phyloP scores from a whole-genome alignment of 495 filamentous ascomycete genomes.

The Lindgomyces ingoldianus region DNA sequence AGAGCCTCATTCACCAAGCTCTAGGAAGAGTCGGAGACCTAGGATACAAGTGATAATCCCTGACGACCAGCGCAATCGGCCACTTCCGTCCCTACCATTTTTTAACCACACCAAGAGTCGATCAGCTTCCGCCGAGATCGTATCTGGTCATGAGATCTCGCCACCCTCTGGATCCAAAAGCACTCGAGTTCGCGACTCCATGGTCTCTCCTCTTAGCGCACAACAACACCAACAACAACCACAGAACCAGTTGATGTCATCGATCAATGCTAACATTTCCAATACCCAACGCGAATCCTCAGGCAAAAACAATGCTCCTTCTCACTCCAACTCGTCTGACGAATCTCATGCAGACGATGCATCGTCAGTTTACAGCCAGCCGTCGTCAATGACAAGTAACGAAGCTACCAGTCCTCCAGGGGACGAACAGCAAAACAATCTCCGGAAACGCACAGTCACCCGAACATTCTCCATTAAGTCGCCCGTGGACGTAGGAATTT shows the following conservation, averaged over 20 bases:
- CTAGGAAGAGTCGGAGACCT: constrained; percentile 32
- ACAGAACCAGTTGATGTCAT: not conserved
- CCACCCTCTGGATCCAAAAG: constrained; percentile 25
- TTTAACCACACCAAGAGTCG: constrained; percentile 11
- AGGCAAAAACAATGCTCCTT: not conserved
- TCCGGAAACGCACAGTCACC: constrained; percentile 23
- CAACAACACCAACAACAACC: constrained; percentile 5
- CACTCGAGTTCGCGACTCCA: constrained; percentile 11
- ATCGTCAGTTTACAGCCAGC: constrained; percentile 32
- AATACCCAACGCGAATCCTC: not conserved
- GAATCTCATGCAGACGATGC: constrained; percentile 33
- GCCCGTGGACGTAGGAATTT: constrained; percentile 27
- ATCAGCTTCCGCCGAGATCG: constrained; percentile 14
- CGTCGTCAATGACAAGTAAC: constrained; percentile 35
- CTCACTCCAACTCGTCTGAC: constrained; percentile 24
- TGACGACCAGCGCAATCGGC: constrained; percentile 22
- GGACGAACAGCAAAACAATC: constrained; percentile 10
- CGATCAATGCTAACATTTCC: constrained; percentile 2
- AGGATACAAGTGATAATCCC: constrained; percentile 42
- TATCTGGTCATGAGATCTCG: constrained; percentile 18
- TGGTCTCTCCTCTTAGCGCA: constrained; percentile 29
- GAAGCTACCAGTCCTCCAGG: constrained; percentile 1
- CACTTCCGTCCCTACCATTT: constrained; percentile 29
- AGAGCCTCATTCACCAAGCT: constrained; percentile 11
- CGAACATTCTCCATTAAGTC: constrained; percentile 19